phyloP scores from a whole-genome alignment of 2,329 filamentous ascomycete genomes.

The Colletotrichum zoysiae region DNA sequence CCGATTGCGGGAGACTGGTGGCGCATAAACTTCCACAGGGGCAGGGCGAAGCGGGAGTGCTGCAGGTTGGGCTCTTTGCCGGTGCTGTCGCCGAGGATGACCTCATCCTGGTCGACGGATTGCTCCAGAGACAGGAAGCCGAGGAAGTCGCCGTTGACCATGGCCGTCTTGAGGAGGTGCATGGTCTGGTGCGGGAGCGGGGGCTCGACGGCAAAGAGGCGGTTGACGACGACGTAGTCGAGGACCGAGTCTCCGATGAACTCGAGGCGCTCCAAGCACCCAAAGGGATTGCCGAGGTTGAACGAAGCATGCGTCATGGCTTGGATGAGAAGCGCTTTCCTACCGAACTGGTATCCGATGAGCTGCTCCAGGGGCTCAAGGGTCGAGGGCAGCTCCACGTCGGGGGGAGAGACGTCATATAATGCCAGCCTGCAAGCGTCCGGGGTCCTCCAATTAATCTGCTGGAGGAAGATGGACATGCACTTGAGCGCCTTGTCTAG shows the following conservation, averaged over 20 bases:
- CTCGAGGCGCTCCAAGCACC: conserved; percentile 79
- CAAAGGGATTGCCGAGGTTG: conserved; percentile 58
- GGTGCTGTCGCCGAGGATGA: conserved; percentile 39
- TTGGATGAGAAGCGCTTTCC: conserved; percentile 78
- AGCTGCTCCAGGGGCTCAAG: conserved; percentile 70
- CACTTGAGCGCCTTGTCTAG: conserved; percentile 72
- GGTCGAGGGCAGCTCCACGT: conserved; percentile 53
- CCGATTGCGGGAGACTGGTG: conserved; percentile 64
- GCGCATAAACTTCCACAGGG: conserved; percentile 79
- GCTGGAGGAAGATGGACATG: conserved; percentile 74
- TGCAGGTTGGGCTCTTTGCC: conserved; percentile 43
- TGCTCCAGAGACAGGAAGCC: conserved; percentile 79
- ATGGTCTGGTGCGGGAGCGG: conserved; percentile 69
- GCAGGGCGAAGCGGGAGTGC: conserved; percentile 45
- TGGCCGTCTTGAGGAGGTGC: conserved; percentile 79
- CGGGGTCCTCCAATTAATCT: conserved; percentile 66
- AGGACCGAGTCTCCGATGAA: conserved; percentile 90
- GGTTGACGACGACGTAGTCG: conserved; percentile 78
- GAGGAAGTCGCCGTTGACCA: conserved; percentile 85
- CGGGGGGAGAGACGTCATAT: conserved; percentile 54
- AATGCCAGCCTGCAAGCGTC: conserved; percentile 57
- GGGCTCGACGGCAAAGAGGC: conserved; percentile 63
- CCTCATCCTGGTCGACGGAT: conserved; percentile 45
- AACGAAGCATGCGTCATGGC: conserved; percentile 83
- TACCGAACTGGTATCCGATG: conserved; percentile 78